A percentile compares a stretch with the other conserved stretches of the same genome.
Evolutionary conservation across 768 basidiomycete genomes (phyloP).

Genomic region (Filobasidium wieringae): DNA sequence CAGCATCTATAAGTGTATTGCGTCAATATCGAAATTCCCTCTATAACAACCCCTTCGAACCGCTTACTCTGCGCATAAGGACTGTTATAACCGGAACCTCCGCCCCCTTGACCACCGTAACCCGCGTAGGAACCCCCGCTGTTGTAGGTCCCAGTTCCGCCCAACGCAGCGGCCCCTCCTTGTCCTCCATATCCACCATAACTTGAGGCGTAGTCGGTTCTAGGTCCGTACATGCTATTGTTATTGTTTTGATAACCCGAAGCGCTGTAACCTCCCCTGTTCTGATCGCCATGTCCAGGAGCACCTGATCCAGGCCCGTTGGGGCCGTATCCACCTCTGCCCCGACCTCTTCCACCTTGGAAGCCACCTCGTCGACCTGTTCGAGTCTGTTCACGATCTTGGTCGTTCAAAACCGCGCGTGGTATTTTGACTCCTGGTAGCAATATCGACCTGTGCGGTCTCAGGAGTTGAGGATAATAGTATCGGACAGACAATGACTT

Average conservation of each 20-base stretch:
- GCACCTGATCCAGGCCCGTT: conserved; percentile 23
- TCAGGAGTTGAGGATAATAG: conserved; percentile 74
- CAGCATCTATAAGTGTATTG: background rate
- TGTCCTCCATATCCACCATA: conserved; percentile 15
- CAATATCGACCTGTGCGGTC: conserved; percentile 72
- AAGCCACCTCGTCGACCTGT: conserved; percentile 33
- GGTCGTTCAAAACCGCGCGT: conserved; percentile 51
- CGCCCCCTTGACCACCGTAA: conserved; percentile 38
- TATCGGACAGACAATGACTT: conserved; percentile 75
- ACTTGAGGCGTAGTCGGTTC: conserved; percentile 10
- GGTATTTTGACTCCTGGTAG: conserved; percentile 59
- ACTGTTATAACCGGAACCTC: background rate
- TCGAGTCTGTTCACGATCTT: conserved; percentile 61
- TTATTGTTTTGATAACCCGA: conserved; percentile 34
- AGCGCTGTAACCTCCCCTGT: conserved; percentile 19
- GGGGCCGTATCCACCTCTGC: conserved; percentile 13
- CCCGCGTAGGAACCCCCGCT: conserved; percentile 41
- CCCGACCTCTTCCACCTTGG: conserved; percentile 36
- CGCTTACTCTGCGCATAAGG: background rate
- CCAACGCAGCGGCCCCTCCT: conserved; percentile 11
- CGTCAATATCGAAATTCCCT: conserved; percentile 6
- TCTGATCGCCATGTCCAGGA: conserved; percentile 23
- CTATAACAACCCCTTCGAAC: background rate
- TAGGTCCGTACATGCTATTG: conserved; percentile 18
- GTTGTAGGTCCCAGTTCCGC: conserved; percentile 2